Conservation (phyloP, 768 basidiomycete species). For the Tephrocybe rancida region DNA sequence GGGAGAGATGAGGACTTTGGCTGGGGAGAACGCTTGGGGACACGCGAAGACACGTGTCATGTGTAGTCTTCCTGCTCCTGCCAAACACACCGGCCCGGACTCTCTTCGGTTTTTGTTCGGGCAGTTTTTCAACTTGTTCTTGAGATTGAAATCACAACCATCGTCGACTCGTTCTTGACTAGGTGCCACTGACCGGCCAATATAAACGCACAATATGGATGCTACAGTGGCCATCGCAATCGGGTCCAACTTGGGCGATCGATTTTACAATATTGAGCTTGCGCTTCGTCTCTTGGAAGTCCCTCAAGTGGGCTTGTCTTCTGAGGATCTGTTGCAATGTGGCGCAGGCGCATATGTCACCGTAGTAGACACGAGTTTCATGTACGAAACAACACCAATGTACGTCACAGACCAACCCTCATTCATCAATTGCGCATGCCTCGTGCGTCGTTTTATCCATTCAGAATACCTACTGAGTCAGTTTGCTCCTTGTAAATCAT, state of each 20-base stretch:
- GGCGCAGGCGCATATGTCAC: slow-evolving; percentile 27
- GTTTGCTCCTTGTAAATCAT: background rate
- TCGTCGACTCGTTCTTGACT: background rate
- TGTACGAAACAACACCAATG: slow-evolving; percentile 96
- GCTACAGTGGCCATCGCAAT: slow-evolving; percentile 66
- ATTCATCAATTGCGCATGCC: slow-evolving; percentile 91
- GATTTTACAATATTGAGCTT: slow-evolving; percentile 77
- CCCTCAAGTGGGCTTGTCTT: slow-evolving; percentile 32
- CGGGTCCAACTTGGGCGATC: slow-evolving; percentile 90
- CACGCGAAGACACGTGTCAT: slow-evolving; percentile 18
- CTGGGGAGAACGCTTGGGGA: slow-evolving; percentile 8
- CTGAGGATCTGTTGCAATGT: slow-evolving; percentile 14
- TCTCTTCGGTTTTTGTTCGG: background rate
- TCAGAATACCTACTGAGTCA: background rate
- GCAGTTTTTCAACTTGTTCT: background rate
- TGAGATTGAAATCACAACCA: background rate
- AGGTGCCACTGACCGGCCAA: background rate
- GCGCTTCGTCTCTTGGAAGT: slow-evolving; percentile 75
- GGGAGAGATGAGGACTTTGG: background rate
- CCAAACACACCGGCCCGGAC: slow-evolving; percentile 10
- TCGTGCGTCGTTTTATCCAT: slow-evolving; percentile 53
- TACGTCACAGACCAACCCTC: slow-evolving; percentile 88
- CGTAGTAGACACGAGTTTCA: slow-evolving; percentile 79
- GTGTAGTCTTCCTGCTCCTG: slow-evolving; percentile 4
- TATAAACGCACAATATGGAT: background rate